Conservation (phyloP, 768 basidiomycete species). For the Mycena indigotica region DNA sequence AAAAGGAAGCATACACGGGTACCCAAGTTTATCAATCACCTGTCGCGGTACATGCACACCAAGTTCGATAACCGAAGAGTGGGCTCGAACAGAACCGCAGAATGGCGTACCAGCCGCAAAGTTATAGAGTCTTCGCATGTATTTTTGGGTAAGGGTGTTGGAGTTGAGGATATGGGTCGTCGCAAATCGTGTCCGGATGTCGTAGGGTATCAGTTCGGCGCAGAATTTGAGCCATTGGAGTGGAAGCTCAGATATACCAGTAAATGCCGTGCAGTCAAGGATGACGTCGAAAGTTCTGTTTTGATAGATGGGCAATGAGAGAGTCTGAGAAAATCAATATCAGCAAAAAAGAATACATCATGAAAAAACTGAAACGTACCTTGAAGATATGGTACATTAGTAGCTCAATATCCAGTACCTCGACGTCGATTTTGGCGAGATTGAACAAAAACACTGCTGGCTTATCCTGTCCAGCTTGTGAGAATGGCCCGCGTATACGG, state of each 20-base stretch:
- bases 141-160: constrained; percentile 71
- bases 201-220: constrained; percentile 70
- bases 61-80: constrained; percentile 65
- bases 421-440: constrained; percentile 73
- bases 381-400: constrained; percentile 79
- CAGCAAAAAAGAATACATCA: too few species aligned
- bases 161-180: constrained; percentile 72
- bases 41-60: constrained; percentile 58
- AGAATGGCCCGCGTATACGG: neutral
- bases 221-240: constrained; percentile 81
- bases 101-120: constrained; percentile 61
- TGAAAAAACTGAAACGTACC: constrained; percentile 41
- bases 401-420: constrained; percentile 76
- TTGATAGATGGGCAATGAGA: constrained; percentile 50
- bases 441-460: constrained; percentile 64
- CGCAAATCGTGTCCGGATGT: constrained; percentile 64
- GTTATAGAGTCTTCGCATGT: constrained; percentile 73
- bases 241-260: constrained; percentile 74
- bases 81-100: constrained; percentile 55
- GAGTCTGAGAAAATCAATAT: too few species aligned
- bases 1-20: constrained; percentile 47
- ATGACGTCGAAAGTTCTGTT: constrained; percentile 68
- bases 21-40: too few species aligned
- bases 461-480: constrained; percentile 35
- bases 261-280: constrained; percentile 80